Conservation (phyloP, 805 yeast species). For the Metschnikowia proteae region DNA sequence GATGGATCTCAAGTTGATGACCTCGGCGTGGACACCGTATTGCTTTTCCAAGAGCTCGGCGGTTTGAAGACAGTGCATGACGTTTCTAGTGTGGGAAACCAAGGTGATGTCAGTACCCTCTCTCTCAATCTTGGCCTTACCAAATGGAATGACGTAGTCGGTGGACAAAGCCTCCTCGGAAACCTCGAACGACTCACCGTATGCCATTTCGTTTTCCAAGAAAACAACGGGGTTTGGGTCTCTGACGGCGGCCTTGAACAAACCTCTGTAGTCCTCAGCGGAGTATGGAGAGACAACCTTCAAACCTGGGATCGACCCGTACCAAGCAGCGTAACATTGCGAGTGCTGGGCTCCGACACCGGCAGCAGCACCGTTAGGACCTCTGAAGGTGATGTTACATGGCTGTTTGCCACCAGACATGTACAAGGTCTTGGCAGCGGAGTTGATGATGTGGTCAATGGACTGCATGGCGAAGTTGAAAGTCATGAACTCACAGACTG, state of each 20-base stretch:
- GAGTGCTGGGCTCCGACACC: constrained; percentile 99
- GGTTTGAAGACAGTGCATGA: constrained; percentile 79
- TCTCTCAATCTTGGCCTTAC: constrained; percentile 92
- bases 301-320: constrained; percentile 96
- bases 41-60: constrained; percentile 83
- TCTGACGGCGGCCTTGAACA: constrained; percentile 92
- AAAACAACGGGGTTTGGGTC: constrained; percentile 98
- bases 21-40: constrained; percentile 88
- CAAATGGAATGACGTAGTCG: constrained; percentile 89
- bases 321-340: constrained; percentile 97
- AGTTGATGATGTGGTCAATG: constrained; percentile 95
- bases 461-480: constrained; percentile 99
- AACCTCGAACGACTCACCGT: constrained; percentile 87
- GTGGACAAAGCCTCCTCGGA: constrained; percentile 84
- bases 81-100: constrained; percentile 90
- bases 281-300: constrained; percentile 95
- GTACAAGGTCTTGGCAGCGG: constrained; percentile 97
- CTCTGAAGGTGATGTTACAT: constrained; percentile 96
- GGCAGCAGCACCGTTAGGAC: constrained; percentile 99
- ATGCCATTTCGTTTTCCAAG: constrained; percentile 91
- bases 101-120: constrained; percentile 89
- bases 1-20: constrained; percentile 91
- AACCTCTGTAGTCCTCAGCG: constrained; percentile 94
- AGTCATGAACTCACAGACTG: constrained; percentile 98
- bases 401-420: constrained; percentile 99